Evolutionary conservation across 2,329 filamentous ascomycete genomes (phyloP).

Genomic region (Emericellopsis atlantica): DNA sequence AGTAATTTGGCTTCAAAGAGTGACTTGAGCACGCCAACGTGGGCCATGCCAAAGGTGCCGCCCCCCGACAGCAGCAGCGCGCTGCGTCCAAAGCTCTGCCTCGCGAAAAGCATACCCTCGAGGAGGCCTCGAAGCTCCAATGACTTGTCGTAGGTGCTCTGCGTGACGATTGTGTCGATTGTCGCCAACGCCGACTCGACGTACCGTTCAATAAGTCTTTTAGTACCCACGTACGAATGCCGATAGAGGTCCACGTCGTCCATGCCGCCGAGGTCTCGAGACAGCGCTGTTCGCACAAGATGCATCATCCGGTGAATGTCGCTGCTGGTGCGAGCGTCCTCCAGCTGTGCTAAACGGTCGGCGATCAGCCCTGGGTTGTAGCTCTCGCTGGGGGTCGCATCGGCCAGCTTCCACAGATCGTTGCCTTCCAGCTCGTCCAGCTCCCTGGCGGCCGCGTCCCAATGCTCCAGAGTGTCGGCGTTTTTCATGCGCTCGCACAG

Average conservation of each 20-base stretch:
- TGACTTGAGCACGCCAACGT: constrained; percentile 76
- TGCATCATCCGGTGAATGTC: constrained; percentile 71
- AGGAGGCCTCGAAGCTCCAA: constrained; percentile 47
- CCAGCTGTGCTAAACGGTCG: constrained; percentile 57
- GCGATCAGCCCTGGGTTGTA: constrained; percentile 62
- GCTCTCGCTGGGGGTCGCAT: constrained; percentile 41
- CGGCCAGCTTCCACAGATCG: constrained; percentile 61
- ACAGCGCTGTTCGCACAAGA: constrained; percentile 67
- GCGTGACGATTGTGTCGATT: constrained; percentile 57
- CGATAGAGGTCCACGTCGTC: constrained; percentile 71
- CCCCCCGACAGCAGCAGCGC: constrained; percentile 75
- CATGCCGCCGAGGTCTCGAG: constrained; percentile 75
- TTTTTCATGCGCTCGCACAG: constrained; percentile 54
- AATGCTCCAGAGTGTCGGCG: constrained; percentile 59
- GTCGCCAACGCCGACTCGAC: constrained; percentile 68
- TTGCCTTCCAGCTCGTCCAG: constrained; percentile 72
- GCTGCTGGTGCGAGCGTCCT: constrained; percentile 57
- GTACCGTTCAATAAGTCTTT: constrained; percentile 75
- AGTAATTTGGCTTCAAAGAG: constrained; percentile 64
- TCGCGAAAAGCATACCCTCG: constrained; percentile 57
- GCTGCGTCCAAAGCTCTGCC: constrained; percentile 75
- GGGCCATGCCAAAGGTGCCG: constrained; percentile 83
- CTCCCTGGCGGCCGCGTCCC: constrained; percentile 62
- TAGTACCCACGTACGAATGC: constrained; percentile 77
- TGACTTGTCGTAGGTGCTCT: constrained; percentile 37